Conservation (phyloP, 306 rosid genomes). For the Benincasa hispida region DNA sequence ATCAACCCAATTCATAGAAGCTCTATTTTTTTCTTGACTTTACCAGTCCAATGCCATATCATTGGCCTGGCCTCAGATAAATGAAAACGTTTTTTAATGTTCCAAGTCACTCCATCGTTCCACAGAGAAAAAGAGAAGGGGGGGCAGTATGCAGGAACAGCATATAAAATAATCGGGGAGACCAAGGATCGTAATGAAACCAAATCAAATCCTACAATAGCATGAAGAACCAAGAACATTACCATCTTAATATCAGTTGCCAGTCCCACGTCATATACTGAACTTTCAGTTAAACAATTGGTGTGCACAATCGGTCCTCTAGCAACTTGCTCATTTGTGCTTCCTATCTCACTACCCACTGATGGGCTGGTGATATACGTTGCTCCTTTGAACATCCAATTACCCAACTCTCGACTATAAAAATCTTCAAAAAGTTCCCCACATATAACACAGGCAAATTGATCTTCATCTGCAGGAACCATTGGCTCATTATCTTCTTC, state of each 20-base stretch:
- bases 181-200: neutral
- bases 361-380: constrained; percentile 26
- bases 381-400: constrained; percentile 89
- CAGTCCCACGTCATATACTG: constrained; percentile 28
- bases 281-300: constrained; percentile 44
- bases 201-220: constrained; percentile 1
- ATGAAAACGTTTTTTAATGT: neutral
- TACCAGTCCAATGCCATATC: neutral
- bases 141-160: neutral
- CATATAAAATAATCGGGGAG: neutral
- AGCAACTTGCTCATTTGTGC: constrained; percentile 6
- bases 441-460: constrained; percentile 61
- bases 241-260: constrained; percentile 36
- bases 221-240: constrained; percentile 19
- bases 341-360: constrained; percentile 22
- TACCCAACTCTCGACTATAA: constrained; percentile 42
- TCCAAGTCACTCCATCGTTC: neutral
- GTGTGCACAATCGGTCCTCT: constrained; percentile 72
- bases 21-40: neutral
- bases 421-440: constrained; percentile 80
- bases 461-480: constrained; percentile 67
- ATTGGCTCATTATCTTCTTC: constrained; percentile 26
- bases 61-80: neutral
- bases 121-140: neutral
- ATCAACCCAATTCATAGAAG: neutral